Base-by-base conservation (phyloP, 1,139 yeast species). In the Zhuliangozyma parablackwelliae region DNA sequence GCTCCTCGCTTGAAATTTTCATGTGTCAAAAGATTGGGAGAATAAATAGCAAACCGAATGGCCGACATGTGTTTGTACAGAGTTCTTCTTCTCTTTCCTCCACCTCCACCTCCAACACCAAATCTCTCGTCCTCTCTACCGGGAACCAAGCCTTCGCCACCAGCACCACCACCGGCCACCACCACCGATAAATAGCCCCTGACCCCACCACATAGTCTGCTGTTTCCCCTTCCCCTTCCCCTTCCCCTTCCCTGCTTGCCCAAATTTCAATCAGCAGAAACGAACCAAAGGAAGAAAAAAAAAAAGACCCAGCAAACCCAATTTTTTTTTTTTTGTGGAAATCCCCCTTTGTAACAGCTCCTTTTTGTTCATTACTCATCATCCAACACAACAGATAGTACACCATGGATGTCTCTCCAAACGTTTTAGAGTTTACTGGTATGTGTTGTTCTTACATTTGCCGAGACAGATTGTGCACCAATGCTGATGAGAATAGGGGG, bases 361-460 rank as follows among this genome's bases (percentile, higher is more conserved):
- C 16, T 28, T 28, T 6, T 6, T 7, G 16, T 9, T n/a, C n/a
- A n/a, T n/a, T n/a, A n/a, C n/a, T n/a, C 13, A 7, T 9, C 10
- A 21, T 29, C 21, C 23, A 20, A 29, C 21, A 7, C 31, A 29
- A 6, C 10, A 11, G n/a, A 23, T 23, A 30, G 5, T 21, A 30
- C 49, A 63, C 37, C 39, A 80, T 81, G 87, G 82, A 79, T 59
- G 75, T 81, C 42, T 61, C 72, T 34, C 86, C 88, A 37, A 65
- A 64, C 44, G 61, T 60, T 41, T 72, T 81, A 55, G 90, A 82
- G 63, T 86, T 84, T 61, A 75, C 77, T 56, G 83, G 94, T 84
- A 78, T 59, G 92, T 45, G 7, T 21, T 6, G 23, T 7, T 21
- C 7, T 21, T 6, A 21, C 23, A 21, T 21, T 6, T 21, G 23